phyloP scores from a whole-genome alignment of 1,139 yeast species.

The Suhomyces yuchorum region DNA sequence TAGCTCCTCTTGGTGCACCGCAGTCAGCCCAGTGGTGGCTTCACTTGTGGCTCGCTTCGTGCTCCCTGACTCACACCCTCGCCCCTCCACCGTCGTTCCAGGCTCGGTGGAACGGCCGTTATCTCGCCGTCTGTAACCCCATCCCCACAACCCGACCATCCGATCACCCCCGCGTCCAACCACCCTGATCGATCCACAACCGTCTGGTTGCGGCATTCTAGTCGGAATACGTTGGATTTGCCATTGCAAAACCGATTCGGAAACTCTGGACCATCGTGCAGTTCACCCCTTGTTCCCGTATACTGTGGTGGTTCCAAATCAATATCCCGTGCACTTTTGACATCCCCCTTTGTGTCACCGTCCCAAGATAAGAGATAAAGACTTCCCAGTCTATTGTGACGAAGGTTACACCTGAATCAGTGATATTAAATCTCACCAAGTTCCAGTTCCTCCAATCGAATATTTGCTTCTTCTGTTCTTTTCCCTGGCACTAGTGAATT shows the following conservation, averaged over 20 bases:
- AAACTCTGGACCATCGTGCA: neutral
- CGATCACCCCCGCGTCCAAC: neutral
- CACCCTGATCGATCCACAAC: neutral
- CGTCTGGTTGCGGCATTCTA: neutral
- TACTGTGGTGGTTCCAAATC: conserved; percentile 9
- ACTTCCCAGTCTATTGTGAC: conserved; percentile 7
- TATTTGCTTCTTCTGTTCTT: neutral
- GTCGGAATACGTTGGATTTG: neutral
- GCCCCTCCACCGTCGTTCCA: too few relatives aligned
- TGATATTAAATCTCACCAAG: neutral
- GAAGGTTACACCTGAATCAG: conserved; percentile 2
- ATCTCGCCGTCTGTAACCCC: too few relatives aligned
- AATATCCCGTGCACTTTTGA: conserved; percentile 12
- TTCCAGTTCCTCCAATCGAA: neutral
- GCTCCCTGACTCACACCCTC: too few relatives aligned
- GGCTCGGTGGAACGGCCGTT: too few relatives aligned
- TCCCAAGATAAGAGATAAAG: conserved; percentile 10
- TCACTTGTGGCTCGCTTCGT: too few relatives aligned
- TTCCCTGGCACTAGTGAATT: neutral
- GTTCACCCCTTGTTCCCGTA: conserved; percentile 1
- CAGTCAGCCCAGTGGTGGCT: too few relatives aligned
- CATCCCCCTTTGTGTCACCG: conserved; percentile 10
- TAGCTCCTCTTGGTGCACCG: too few relatives aligned
- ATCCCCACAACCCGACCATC: neutral
- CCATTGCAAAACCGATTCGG: neutral